Conservation (phyloP, 352 stramenopile species). For the Phytopythium cucurbitacearum region DNA sequence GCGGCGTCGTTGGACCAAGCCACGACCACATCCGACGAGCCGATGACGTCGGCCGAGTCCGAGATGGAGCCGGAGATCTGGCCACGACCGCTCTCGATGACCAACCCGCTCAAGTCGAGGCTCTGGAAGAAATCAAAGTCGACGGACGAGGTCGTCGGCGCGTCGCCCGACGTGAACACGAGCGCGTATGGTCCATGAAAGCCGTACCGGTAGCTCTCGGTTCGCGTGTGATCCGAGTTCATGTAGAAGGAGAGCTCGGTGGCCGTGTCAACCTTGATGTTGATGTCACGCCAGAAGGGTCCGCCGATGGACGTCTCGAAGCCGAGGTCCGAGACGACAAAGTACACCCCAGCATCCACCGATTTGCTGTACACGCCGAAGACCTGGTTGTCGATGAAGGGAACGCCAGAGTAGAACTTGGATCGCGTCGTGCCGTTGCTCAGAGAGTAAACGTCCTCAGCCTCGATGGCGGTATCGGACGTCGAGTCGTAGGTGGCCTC, state of each 20-base stretch:
- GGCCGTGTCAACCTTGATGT: constrained; percentile 45
- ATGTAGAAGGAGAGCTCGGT: constrained; percentile 59
- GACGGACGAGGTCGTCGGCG: constrained; percentile 14
- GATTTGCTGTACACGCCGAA: constrained; percentile 31
- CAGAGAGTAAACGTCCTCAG: constrained; percentile 34
- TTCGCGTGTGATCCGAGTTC: constrained; percentile 55
- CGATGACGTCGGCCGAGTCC: constrained; percentile 23
- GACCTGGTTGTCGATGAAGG: constrained; percentile 33
- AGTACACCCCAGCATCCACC: constrained; percentile 36
- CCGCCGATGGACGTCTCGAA: constrained; percentile 48
- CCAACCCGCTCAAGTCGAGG: constrained; percentile 34
- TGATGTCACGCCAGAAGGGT: constrained; percentile 57
- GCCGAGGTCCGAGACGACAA: constrained; percentile 37
- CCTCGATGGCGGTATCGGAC: constrained; percentile 35
- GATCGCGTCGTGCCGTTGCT: constrained; percentile 24
- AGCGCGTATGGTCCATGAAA: constrained; percentile 52
- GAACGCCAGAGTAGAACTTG: constrained; percentile 43
- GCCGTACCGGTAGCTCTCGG: constrained; percentile 45
- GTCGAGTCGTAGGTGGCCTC: constrained; percentile 17
- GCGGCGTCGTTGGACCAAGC: constrained; percentile 33
- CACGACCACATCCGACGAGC: constrained; percentile 24
- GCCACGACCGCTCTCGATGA: constrained; percentile 23
- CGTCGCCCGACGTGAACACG: constrained; percentile 34
- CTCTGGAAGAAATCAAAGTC: constrained; percentile 53
- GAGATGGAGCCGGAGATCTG: constrained; percentile 26